These are phyloP conservation scores for Dicorynia guianensis DNA, from an alignment of 306 rosid species.

Conservation along the genomic window DNA sequence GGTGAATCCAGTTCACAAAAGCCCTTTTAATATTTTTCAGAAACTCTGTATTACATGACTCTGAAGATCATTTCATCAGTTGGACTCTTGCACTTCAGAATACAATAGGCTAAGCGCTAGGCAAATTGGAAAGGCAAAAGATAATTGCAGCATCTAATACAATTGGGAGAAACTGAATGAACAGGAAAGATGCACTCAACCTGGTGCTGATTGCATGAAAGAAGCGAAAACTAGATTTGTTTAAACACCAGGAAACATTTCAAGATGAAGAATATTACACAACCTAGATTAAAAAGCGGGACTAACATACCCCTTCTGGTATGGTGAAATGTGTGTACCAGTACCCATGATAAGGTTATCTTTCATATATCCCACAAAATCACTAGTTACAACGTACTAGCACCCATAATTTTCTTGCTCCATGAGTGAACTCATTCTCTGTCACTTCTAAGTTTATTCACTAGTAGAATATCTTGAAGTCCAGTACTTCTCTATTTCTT, in stretches of 20 bases:
- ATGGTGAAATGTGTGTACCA: constrained; percentile 17
- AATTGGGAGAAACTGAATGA: no score
- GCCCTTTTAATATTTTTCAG: no score
- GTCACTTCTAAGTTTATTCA: constrained; percentile 42
- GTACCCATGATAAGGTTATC: constrained; percentile 34
- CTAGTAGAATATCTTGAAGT: constrained; percentile 74
- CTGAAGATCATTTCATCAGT: no score
- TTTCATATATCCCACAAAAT: constrained; percentile 36
- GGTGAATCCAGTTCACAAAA: background rate
- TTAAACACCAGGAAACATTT: constrained; percentile 11
- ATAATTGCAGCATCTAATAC: background rate
- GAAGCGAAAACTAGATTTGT: background rate
- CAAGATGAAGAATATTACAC: constrained; percentile 38
- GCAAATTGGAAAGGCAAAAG: background rate
- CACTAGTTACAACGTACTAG: constrained; percentile 21
- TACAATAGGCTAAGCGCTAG: background rate
- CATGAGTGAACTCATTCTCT: constrained; percentile 13
- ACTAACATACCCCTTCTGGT: constrained; percentile 10
- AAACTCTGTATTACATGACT: no score
- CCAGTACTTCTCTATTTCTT: constrained; percentile 90
- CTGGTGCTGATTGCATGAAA: background rate
- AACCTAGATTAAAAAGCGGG: constrained; percentile 2
- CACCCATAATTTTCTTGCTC: constrained; percentile 51
- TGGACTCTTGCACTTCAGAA: background rate
- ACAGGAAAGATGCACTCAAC: background rate